Evolutionary conservation across 148 eudicot species (phyloP).

Genomic region (Rheum nobile): DNA sequence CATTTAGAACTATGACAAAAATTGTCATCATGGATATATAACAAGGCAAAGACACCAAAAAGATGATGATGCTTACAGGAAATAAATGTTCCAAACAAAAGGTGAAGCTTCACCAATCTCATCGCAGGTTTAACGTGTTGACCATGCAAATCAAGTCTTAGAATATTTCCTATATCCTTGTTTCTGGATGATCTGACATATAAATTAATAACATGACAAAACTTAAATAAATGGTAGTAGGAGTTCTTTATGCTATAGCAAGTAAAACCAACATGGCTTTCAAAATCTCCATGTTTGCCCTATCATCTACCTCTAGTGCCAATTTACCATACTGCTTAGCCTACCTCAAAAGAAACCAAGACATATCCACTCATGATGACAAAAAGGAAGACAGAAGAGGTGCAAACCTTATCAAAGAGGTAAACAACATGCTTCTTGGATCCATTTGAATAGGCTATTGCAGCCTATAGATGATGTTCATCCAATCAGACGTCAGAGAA

Average conservation of each 20-base stretch:
- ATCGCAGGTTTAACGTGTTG: conserved; percentile 91
- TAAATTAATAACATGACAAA: not conserved
- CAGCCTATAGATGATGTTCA: conserved; percentile 46
- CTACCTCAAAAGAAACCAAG: conserved; percentile 23
- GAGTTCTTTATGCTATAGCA: not conserved
- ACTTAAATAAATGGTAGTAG: not conserved
- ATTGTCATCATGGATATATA: not conserved
- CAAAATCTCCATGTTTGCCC: conserved; percentile 89
- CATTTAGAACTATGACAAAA: not conserved
- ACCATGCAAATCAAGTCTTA: conserved; percentile 95
- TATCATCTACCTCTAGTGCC: conserved; percentile 86
- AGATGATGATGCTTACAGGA: conserved; percentile 46
- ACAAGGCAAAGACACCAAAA: not conserved
- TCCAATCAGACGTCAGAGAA: not conserved
- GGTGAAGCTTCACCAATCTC: conserved; percentile 87
- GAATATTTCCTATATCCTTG: conserved; percentile 57
- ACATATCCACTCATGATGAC: not conserved
- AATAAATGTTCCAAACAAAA: conserved; percentile 77
- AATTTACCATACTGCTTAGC: too few relatives aligned
- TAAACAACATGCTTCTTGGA: too few relatives aligned
- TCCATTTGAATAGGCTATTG: conserved; percentile 72
- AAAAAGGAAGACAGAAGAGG: conserved; percentile 1
- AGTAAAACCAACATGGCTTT: conserved; percentile 49
- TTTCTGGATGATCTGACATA: conserved; percentile 41
- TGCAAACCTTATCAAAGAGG: too few relatives aligned